phyloP scores from a whole-genome alignment of 306 rosid genomes.

The Elaeagnus macrophylla region DNA sequence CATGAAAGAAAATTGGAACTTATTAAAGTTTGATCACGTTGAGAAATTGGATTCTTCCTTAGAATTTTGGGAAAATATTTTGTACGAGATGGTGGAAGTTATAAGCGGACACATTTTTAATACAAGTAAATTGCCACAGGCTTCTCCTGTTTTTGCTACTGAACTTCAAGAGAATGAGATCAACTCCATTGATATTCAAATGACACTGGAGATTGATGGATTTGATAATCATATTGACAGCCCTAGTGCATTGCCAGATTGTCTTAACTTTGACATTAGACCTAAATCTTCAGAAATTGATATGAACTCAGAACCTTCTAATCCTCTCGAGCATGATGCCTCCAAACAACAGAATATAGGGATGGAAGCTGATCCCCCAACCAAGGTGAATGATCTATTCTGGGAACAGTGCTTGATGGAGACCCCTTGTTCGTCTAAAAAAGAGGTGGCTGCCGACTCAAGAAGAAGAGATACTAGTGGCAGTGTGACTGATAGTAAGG shows the following conservation, averaged over 20 bases:
- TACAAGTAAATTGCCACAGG: conserved; percentile 8
- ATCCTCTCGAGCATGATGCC: conserved; percentile 2
- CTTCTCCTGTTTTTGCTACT: conserved; percentile 18
- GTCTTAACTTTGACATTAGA: conserved; percentile 6
- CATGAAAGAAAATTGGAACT: too few relatives aligned
- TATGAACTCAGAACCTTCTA: conserved; percentile 23
- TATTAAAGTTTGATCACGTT: conserved; percentile 12
- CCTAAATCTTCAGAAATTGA: conserved; percentile 20
- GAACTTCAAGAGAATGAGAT: conserved; percentile 10
- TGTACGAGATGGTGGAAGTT: conserved; percentile 7
- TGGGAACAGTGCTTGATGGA: conserved; percentile 39
- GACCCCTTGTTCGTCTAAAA: conserved; percentile 18
- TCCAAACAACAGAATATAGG: conserved; percentile 4
- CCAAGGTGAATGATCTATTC: conserved; percentile 24
- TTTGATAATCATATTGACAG: conserved; percentile 12
- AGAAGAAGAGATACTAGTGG: conserved; percentile 12
- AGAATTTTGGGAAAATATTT: conserved; percentile 22
- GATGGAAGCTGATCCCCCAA: background rate
- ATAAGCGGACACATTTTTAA: conserved; percentile 13
- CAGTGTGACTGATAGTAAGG: conserved; percentile 5
- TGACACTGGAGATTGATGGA: conserved; percentile 18
- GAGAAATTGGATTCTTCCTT: conserved; percentile 27
- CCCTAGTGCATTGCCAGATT: conserved; percentile 12
- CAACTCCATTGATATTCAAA: conserved; percentile 14
- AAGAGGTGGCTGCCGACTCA: too few relatives aligned